Percentiles rank a stretch among this genome's conserved stretches.
These are phyloP conservation scores for Tolypocladium guangdongense DNA, from an alignment of 2,329 filamentous ascomycete species.

Conservation along the genomic window DNA sequence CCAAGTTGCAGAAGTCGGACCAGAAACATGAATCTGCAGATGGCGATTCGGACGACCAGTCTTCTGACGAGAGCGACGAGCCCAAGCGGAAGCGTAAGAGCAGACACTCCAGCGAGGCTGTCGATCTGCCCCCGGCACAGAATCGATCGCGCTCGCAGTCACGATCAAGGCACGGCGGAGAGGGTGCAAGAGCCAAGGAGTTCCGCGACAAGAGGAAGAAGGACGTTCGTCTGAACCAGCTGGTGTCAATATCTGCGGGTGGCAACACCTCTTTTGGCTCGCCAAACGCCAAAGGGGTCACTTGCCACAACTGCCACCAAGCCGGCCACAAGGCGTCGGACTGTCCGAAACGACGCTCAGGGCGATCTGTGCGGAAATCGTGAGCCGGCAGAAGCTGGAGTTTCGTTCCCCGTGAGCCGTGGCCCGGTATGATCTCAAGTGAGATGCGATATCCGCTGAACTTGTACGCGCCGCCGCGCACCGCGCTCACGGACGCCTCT, in stretches of 20 bases:
- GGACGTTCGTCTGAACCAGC: conserved; percentile 53
- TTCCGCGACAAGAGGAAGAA: conserved; percentile 50
- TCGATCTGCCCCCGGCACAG: conserved; percentile 7
- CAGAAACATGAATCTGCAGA: conserved; percentile 3
- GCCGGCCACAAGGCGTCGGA: conserved; percentile 47
- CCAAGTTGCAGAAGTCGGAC: background rate
- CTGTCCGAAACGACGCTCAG: conserved; percentile 31
- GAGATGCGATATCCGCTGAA: background rate
- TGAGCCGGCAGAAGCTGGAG: background rate
- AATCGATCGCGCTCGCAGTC: conserved; percentile 23
- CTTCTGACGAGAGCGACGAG: conserved; percentile 14
- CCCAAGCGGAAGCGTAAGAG: conserved; percentile 14
- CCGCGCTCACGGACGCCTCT: background rate
- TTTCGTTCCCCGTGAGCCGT: background rate
- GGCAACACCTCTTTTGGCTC: conserved; percentile 13
- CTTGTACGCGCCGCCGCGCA: background rate
- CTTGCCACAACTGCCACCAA: conserved; percentile 52
- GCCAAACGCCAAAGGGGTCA: conserved; percentile 15
- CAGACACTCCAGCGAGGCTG: conserved; percentile 13
- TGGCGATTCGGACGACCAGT: conserved; percentile 15
- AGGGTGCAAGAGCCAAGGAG: conserved; percentile 28
- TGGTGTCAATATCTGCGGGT: conserved; percentile 48
- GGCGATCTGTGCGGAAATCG: background rate
- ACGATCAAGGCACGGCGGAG: conserved; percentile 13
- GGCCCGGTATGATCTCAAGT: background rate